Conservation (phyloP, 371 early-diverging fungal genomes). For the Actinomortierella ambigua region DNA sequence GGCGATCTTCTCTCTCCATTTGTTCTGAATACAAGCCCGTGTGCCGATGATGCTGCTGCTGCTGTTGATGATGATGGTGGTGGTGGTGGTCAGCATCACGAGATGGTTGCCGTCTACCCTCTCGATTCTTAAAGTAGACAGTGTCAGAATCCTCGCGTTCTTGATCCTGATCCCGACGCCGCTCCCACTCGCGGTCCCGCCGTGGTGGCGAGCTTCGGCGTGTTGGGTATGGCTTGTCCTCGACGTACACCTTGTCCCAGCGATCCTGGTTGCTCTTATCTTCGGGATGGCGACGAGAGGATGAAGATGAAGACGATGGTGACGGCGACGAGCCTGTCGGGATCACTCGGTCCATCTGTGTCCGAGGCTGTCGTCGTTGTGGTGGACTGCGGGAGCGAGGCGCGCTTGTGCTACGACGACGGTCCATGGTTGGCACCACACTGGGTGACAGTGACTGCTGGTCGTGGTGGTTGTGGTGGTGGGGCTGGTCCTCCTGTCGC, state of each 20-base stretch:
- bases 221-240: conserved; percentile 37
- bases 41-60: too few species aligned
- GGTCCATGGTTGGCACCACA: not conserved
- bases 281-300: too few species aligned
- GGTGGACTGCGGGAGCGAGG: conserved; percentile 2
- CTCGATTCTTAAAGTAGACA: conserved; percentile 24
- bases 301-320: too few species aligned
- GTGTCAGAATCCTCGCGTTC: conserved; percentile 8
- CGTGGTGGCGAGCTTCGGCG: conserved; percentile 3
- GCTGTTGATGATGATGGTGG: too few species aligned
- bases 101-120: too few species aligned
- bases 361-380: conserved; percentile 15
- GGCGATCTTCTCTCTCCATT: conserved; percentile 5
- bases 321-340: too few species aligned
- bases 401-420: conserved; percentile 7
- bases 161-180: too few species aligned
- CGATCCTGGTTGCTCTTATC: conserved; percentile 8
- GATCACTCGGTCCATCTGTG: conserved; percentile 37
- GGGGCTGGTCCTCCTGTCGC: conserved; percentile 1
- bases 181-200: too few species aligned
- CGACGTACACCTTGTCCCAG: conserved; percentile 38
- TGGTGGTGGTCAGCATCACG: too few species aligned
- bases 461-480: conserved; percentile 8
- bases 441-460: conserved; percentile 18
- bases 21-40: conserved; percentile 27